Evolutionary conservation across 768 basidiomycete species (phyloP).

Genomic region (Tricholoma furcatifolium): DNA sequence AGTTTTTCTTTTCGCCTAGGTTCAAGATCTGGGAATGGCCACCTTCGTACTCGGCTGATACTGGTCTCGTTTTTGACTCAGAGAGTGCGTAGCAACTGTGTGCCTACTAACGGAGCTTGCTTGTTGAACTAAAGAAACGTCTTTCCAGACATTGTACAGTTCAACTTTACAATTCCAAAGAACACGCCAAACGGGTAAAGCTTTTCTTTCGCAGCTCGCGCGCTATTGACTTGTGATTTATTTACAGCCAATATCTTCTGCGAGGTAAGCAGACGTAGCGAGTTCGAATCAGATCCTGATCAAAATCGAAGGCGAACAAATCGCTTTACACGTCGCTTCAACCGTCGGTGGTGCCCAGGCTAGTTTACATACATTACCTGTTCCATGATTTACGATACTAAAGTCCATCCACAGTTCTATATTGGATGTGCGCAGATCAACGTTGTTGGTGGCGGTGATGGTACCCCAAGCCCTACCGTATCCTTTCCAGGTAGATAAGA

Average conservation of each 20-base stretch:
- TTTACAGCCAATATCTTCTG: constrained; percentile 27
- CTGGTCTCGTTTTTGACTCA: constrained; percentile 29
- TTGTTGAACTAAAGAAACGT: background rate
- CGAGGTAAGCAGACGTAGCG: constrained; percentile 16
- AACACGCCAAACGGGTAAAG: constrained; percentile 30
- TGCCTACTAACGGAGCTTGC: background rate
- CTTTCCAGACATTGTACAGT: constrained; percentile 26
- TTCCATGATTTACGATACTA: background rate
- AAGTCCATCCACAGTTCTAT: constrained; percentile 25
- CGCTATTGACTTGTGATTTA: background rate
- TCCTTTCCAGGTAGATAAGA: constrained; percentile 31
- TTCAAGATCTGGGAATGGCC: constrained; percentile 45
- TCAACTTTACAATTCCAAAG: constrained; percentile 34
- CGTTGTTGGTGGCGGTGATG: constrained; percentile 30
- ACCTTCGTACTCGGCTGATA: constrained; percentile 28
- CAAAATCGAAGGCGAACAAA: constrained; percentile 28
- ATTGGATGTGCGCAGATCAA: constrained; percentile 37
- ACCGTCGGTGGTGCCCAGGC: constrained; percentile 30
- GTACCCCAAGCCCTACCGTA: constrained; percentile 28
- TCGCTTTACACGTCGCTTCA: constrained; percentile 31
- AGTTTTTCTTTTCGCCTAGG: constrained; percentile 10
- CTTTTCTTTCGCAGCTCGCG: background rate
- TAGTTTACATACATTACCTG: background rate
- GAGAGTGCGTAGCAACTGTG: constrained; percentile 19
- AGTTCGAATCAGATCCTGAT: background rate